Evolutionary conservation across 2,329 filamentous ascomycete genomes (phyloP).

Genomic region (Orbilia brochopaga): DNA sequence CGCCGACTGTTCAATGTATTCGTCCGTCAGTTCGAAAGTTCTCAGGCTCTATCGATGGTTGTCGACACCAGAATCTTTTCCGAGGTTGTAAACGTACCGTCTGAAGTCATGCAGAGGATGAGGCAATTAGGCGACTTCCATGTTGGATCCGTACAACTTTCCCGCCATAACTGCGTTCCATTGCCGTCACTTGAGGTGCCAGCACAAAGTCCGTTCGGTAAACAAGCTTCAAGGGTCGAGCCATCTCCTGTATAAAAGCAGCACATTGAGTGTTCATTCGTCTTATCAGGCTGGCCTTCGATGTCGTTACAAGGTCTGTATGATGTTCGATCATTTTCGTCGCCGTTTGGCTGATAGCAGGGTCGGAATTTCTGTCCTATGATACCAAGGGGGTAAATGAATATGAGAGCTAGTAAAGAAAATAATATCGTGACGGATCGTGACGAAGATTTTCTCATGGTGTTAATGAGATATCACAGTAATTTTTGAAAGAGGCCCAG

Average conservation of each 20-base stretch:
- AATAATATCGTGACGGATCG: no score
- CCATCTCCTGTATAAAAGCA: neutral
- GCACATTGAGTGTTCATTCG: neutral
- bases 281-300: neutral
- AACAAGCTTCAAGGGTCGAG: neutral
- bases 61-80: no score
- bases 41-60: no score
- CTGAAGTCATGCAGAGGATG: neutral
- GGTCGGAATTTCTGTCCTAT: neutral
- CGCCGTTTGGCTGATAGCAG: neutral
- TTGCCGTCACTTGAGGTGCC: neutral
- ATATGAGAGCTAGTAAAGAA: no score
- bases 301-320: conserved; percentile 3
- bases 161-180: neutral
- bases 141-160: conserved; percentile 1
- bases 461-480: no score
- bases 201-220: neutral
- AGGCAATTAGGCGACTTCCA: neutral
- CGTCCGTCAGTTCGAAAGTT: neutral
- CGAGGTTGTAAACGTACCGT: no score
- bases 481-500: no score
- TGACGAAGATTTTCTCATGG: no score
- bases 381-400: neutral
- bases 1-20: neutral
- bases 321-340: neutral